Percentiles rank a stretch among this genome's conserved stretches.
Evolutionary conservation across 2,329 filamentous ascomycete genomes (phyloP).

Genomic region (Monilinia laxa): DNA sequence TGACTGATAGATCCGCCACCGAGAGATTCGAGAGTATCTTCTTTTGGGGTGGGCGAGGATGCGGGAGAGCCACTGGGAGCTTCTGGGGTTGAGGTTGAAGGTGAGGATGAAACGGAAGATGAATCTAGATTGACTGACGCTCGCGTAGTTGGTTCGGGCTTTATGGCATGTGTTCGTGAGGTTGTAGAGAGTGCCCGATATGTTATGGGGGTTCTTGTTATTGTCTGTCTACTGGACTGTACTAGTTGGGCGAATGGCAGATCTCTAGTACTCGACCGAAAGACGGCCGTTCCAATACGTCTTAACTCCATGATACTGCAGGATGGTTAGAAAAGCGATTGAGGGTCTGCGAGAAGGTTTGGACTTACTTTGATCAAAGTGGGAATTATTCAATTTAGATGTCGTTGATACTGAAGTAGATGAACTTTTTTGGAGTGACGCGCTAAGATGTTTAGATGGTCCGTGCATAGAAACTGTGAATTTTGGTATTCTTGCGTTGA

Average conservation of each 20-base stretch:
- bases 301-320: conserved; percentile 40
- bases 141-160: conserved; percentile 14
- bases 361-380: conserved; percentile 29
- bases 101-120: neutral
- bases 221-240: neutral
- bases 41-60: conserved; percentile 18
- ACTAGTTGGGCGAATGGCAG: conserved; percentile 3
- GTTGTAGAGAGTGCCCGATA: conserved; percentile 17
- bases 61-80: neutral
- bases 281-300: conserved; percentile 24
- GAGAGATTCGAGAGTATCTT: conserved; percentile 19
- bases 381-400: conserved; percentile 21
- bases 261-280: conserved; percentile 14
- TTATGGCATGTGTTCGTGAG: neutral
- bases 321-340: conserved; percentile 23
- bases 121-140: neutral
- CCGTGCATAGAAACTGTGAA: conserved; percentile 15
- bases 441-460: conserved; percentile 21
- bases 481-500: conserved; percentile 7
- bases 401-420: conserved; percentile 28
- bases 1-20: conserved; percentile 3
- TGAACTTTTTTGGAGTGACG: conserved; percentile 20
- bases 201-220: conserved; percentile 3
- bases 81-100: neutral
- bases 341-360: conserved; percentile 23